Base-by-base conservation (phyloP, 148 eudicot species). In the Selenicereus undatus region DNA sequence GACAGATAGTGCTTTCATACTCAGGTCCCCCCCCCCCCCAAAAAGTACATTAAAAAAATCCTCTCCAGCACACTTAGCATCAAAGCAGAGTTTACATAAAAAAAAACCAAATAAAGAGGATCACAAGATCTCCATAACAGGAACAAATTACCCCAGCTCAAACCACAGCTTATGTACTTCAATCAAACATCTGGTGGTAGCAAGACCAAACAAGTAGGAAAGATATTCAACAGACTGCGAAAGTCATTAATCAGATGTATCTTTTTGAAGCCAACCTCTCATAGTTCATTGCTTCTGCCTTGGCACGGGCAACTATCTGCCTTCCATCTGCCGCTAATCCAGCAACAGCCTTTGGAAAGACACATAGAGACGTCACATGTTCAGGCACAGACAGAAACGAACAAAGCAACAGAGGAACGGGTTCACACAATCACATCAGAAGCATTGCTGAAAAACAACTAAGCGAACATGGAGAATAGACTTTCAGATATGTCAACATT, bases 261-360 rank as follows among this genome's bases (percentile, higher is more conserved):
- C 26, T n/a, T 24, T 27, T 39, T 4, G 43, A 39, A 39, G 82
- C 85, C 52, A 76, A 88, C 90, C 90, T 88, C 66, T 88, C 87
- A 78, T 86, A 88, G 62, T 86, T 88, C 22, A 84, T 80, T 60
- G 90, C 90, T 69, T 88, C 90, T 27, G 85, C 66, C 83, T 88
- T 88, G 11, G 88, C 88, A 75, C 90, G 90, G 29, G 88, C 87
- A 84, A 88, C 90, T 30, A 88, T 71, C 78, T 88, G 90, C 77
- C 90, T 86, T 16, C 90, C 90, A 66, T 88, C 90, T 42, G 90
- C 90, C 54, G 90, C 90, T 84, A 88, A 75, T 78, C 90, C 90
- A 72, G 90, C 88, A 72, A 86, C 79, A 66, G 89, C 88, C 90
- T 88, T 74, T 71, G 12, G 8, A 39, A 39, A 39, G 43, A 39